These are phyloP conservation scores for Colletotrichum sp. DNA, from an alignment of 2,329 filamentous ascomycete genomes.

Conservation along the genomic window DNA sequence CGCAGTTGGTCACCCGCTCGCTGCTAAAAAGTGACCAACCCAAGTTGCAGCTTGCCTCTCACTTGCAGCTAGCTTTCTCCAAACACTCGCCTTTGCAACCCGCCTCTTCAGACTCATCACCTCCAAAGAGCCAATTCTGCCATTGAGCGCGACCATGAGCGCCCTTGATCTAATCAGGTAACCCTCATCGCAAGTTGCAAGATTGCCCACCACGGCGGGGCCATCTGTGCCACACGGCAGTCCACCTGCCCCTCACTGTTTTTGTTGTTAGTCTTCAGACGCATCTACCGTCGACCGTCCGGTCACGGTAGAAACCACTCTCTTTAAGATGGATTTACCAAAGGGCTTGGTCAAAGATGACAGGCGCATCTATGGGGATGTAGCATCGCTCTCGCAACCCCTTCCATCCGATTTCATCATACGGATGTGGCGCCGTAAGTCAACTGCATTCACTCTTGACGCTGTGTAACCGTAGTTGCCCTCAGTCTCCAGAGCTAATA, in stretches of 20 bases:
- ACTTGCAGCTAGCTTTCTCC: conserved; percentile 14
- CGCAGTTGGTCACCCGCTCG: neutral
- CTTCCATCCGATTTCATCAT: conserved; percentile 19
- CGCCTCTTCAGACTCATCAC: neutral
- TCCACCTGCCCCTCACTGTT: neutral
- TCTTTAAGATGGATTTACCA: conserved; percentile 22
- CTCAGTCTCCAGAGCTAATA: neutral
- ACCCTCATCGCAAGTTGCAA: conserved; percentile 9
- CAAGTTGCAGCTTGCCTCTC: conserved; percentile 17
- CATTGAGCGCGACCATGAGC: conserved; percentile 16
- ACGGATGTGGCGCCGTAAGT: conserved; percentile 22
- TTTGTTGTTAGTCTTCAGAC: neutral
- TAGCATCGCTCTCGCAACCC: conserved; percentile 18
- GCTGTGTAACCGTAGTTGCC: neutral
- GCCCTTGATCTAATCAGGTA: conserved; percentile 11
- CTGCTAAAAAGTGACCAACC: conserved; percentile 4
- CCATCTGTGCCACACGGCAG: conserved; percentile 7
- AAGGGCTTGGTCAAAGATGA: conserved; percentile 24
- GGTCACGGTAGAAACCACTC: conserved; percentile 13
- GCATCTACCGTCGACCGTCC: conserved; percentile 13
- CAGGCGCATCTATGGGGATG: conserved; percentile 21
- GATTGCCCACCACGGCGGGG: conserved; percentile 18
- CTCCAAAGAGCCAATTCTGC: neutral
- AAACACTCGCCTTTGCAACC: neutral
- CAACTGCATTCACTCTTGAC: neutral